These are phyloP conservation scores for Pleurotus platypus DNA, from an alignment of 768 basidiomycete genomes.

Conservation along the genomic window DNA sequence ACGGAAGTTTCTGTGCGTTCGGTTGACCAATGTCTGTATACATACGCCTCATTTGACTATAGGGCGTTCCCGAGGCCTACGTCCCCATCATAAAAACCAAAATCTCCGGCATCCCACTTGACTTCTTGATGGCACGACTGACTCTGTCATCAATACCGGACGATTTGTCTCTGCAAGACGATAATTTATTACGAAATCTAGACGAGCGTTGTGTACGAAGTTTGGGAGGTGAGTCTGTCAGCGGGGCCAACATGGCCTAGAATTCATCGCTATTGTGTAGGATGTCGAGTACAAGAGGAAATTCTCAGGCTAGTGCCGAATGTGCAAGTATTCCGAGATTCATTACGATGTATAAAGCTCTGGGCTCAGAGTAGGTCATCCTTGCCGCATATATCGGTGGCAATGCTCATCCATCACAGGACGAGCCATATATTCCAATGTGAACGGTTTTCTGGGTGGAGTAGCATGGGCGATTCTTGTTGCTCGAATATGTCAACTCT, in stretches of 20 bases:
- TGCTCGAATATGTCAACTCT: constrained; percentile 98
- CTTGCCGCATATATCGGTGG: not conserved
- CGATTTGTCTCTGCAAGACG: constrained; percentile 85
- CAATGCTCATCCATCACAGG: constrained; percentile 39
- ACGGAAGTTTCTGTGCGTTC: constrained; percentile 83
- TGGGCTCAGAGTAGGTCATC: constrained; percentile 87
- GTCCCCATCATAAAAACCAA: constrained; percentile 94
- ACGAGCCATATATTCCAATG: constrained; percentile 96
- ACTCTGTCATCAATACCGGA: constrained; percentile 88
- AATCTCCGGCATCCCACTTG: constrained; percentile 88
- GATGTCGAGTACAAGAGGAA: constrained; percentile 93
- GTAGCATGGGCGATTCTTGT: constrained; percentile 99
- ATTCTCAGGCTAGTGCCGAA: constrained; percentile 94
- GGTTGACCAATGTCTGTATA: not conserved
- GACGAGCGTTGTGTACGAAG: constrained; percentile 95
- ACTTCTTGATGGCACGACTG: constrained; percentile 90
- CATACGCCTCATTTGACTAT: constrained; percentile 10
- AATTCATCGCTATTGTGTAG: constrained; percentile 34
- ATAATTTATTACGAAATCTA: constrained; percentile 86
- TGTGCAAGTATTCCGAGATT: constrained; percentile 90
- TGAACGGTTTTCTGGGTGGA: constrained; percentile 95
- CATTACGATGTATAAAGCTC: constrained; percentile 92
- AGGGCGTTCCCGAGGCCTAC: constrained; percentile 97
- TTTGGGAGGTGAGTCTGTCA: constrained; percentile 65
- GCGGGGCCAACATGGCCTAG: not conserved